phyloP scores from a whole-genome alignment of 352 stramenopile species.

The Phytopythium montanum region DNA sequence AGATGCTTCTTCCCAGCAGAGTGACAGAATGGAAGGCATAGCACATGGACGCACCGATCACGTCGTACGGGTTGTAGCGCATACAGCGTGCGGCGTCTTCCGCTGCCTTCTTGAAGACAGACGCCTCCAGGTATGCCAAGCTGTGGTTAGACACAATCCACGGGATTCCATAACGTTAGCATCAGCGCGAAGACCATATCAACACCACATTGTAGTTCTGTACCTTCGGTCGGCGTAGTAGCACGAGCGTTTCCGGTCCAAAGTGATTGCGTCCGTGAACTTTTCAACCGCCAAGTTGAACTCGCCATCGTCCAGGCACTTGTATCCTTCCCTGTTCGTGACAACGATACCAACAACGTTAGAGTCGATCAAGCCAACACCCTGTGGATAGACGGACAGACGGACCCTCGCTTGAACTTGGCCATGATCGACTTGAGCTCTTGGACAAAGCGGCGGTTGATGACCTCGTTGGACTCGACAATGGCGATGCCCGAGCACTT shows the following conservation, averaged over 20 bases:
- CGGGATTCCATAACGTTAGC: not conserved
- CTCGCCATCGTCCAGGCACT: conserved; percentile 87
- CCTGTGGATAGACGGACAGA: no score
- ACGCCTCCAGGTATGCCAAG: conserved; percentile 63
- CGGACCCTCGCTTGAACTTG: conserved; percentile 43
- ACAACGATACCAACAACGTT: not conserved
- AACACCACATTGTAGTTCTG: not conserved
- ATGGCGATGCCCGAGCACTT: conserved; percentile 29
- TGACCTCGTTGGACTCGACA: conserved; percentile 34
- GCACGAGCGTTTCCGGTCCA: conserved; percentile 85
- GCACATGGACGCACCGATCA: conserved; percentile 58
- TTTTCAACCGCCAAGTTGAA: conserved; percentile 89
- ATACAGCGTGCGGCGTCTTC: conserved; percentile 89
- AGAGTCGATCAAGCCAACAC: not conserved
- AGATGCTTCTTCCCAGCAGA: not conserved
- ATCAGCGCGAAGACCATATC: no score
- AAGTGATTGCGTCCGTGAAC: conserved; percentile 89
- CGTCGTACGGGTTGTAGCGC: conserved; percentile 91
- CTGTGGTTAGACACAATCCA: conserved; percentile 18
- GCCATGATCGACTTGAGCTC: conserved; percentile 61
- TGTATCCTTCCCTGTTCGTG: conserved; percentile 80
- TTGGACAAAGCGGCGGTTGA: conserved; percentile 48
- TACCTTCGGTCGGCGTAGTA: conserved; percentile 92
- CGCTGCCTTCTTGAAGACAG: conserved; percentile 79
- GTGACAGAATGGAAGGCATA: not conserved